These are phyloP conservation scores for Wickerhamiella kazuoi DNA, from an alignment of 805 yeast species.

Conservation along the genomic window DNA sequence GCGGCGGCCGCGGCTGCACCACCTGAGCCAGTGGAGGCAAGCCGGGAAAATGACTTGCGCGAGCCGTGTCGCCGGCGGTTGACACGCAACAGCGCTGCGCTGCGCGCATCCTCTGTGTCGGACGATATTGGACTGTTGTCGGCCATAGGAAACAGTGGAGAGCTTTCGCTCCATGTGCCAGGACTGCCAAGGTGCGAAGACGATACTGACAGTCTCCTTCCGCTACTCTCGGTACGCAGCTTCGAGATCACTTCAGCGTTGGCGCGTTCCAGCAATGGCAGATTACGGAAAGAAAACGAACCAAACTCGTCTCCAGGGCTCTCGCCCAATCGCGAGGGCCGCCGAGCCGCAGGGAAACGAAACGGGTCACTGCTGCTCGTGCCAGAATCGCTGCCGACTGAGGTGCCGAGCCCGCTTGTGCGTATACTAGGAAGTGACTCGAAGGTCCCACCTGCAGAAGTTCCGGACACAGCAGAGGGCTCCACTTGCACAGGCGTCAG, in stretches of 20 bases:
- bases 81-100: slow-evolving; percentile 10
- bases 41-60: slow-evolving; percentile 8
- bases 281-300: slow-evolving; percentile 72
- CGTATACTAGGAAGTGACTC: not conserved
- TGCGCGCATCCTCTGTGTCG: slow-evolving; percentile 10
- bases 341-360: slow-evolving; percentile 11
- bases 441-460: not conserved
- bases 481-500: not conserved
- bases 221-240: slow-evolving; percentile 45
- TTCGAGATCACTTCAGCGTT: slow-evolving; percentile 83
- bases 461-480: not conserved
- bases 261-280: slow-evolving; percentile 80
- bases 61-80: slow-evolving; percentile 10
- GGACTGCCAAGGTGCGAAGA: slow-evolving; percentile 23
- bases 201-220: slow-evolving; percentile 27
- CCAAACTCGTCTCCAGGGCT: slow-evolving; percentile 61
- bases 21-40: not conserved
- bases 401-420: not conserved
- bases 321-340: slow-evolving; percentile 49
- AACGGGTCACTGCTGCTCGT: not conserved
- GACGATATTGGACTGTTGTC: slow-evolving; percentile 19
- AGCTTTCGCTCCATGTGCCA: not conserved
- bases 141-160: slow-evolving; percentile 24
- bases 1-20: not conserved
- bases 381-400: not conserved